Evolutionary conservation across 257 asterid species (phyloP).

Genomic region (Jaltomata sinuosa): DNA sequence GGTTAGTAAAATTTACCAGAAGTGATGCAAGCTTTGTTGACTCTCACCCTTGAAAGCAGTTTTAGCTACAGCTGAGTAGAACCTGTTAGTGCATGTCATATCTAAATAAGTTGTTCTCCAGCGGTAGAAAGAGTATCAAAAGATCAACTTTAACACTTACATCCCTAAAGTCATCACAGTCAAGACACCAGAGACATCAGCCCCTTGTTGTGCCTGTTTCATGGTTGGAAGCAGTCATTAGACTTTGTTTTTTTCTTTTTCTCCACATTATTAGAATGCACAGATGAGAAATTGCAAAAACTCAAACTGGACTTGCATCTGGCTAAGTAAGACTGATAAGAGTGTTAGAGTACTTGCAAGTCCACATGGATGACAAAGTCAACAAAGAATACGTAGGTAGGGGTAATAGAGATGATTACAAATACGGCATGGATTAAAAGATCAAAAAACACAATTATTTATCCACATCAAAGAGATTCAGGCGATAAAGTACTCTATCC

Average conservation of each 20-base stretch:
- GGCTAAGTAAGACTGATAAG: neutral
- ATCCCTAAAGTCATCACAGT: constrained; percentile 96
- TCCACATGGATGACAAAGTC: neutral
- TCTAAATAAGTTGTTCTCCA: constrained; percentile 21
- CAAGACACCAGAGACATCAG: constrained; percentile 78
- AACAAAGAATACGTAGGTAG: neutral
- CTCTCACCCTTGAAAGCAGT: constrained; percentile 97
- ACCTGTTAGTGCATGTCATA: constrained; percentile 44
- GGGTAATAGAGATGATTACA: neutral
- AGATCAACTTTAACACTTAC: constrained; percentile 39
- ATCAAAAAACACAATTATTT: no score
- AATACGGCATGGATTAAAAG: neutral
- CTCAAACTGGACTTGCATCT: neutral
- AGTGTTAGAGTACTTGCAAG: neutral
- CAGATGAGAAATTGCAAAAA: neutral
- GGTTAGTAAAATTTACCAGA: constrained; percentile 47
- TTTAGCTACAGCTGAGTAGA: constrained; percentile 86
- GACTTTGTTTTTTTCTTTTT: neutral
- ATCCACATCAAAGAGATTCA: no score
- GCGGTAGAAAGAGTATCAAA: constrained; percentile 1
- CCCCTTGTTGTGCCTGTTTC: constrained; percentile 78
- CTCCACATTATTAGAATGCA: neutral
- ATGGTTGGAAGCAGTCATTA: constrained; percentile 12
- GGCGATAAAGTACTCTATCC: no score
- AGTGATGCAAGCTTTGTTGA: constrained; percentile 85